Conservation (phyloP, 2,329 filamentous ascomycete genomes). For the Zopfia rhizophila region DNA sequence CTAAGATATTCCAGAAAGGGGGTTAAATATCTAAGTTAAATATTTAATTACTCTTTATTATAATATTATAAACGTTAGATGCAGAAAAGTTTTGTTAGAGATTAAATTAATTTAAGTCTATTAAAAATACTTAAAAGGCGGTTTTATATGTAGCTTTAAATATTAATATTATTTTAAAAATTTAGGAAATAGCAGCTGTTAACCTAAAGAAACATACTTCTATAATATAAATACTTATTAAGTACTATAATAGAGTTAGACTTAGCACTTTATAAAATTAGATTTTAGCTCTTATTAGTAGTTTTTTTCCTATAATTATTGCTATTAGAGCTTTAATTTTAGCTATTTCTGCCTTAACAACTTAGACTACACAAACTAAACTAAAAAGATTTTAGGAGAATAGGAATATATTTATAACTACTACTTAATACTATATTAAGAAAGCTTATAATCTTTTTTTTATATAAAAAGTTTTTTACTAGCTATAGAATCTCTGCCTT, state of each 20-base stretch:
- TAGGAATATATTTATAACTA: too few relatives aligned
- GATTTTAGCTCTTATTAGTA: neutral
- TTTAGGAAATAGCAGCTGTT: slow-evolving; percentile 8
- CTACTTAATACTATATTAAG: too few relatives aligned
- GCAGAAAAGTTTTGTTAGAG: slow-evolving; percentile 2
- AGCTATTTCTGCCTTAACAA: too few relatives aligned
- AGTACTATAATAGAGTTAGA: slow-evolving; percentile 2
- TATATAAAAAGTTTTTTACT: neutral
- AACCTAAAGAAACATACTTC: slow-evolving; percentile 4
- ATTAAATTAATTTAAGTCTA: neutral
- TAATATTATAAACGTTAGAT: slow-evolving; percentile 14
- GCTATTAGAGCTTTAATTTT: too few relatives aligned
- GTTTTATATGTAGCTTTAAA: neutral
- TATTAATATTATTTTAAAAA: neutral
- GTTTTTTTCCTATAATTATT: too few relatives aligned
- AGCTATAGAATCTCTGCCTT: too few relatives aligned
- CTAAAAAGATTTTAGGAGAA: too few relatives aligned
- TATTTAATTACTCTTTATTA: slow-evolving; percentile 36
- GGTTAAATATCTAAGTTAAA: slow-evolving; percentile 30
- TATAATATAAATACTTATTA: slow-evolving; percentile 1
- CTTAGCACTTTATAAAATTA: slow-evolving; percentile 7
- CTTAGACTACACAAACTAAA: too few relatives aligned
- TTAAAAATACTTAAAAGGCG: neutral
- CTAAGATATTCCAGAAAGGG: slow-evolving; percentile 15
- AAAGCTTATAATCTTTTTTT: too few relatives aligned